phyloP scores from a whole-genome alignment of 192 early-diverging fungal species.

The Coemansia sp. region DNA sequence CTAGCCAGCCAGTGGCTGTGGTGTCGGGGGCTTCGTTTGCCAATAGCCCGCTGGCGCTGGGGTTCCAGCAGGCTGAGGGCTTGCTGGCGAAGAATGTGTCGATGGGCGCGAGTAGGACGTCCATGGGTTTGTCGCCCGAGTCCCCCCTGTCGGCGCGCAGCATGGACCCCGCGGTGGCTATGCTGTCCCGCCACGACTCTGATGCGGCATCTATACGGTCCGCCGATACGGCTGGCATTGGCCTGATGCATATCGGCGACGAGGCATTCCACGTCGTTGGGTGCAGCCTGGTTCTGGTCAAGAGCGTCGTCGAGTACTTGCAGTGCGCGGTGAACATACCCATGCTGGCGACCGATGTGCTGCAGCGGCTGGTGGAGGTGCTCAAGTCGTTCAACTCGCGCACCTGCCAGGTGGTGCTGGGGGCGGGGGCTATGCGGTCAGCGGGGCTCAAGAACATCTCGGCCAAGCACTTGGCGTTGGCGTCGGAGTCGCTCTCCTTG shows the following conservation, averaged over 20 bases:
- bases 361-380: constrained; percentile 85
- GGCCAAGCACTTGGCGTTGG: constrained; percentile 93
- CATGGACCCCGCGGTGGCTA: background rate
- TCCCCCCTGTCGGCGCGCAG: constrained; percentile 13
- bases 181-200: constrained; percentile 25
- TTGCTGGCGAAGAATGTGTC: background rate
- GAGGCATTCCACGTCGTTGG: constrained; percentile 83
- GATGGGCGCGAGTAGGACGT: background rate
- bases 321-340: constrained; percentile 80
- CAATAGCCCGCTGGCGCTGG: constrained; percentile 18
- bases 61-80: background rate
- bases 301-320: constrained; percentile 90
- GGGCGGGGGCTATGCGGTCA: constrained; percentile 95
- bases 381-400: constrained; percentile 89
- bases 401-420: constrained; percentile 95
- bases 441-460: constrained; percentile 96
- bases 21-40: constrained; percentile 2
- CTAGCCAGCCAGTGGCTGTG: background rate
- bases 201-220: constrained; percentile 42
- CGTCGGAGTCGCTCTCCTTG: constrained; percentile 87
- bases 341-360: constrained; percentile 74
- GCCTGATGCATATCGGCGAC: constrained; percentile 74
- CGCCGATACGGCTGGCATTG: constrained; percentile 49
- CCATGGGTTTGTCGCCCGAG: background rate
- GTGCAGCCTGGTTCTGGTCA: constrained; percentile 83